Percentiles rank a stretch among this genome's conserved stretches.
phyloP scores from a whole-genome alignment of 129 eudicot species.

The Ambrosia trifida region DNA sequence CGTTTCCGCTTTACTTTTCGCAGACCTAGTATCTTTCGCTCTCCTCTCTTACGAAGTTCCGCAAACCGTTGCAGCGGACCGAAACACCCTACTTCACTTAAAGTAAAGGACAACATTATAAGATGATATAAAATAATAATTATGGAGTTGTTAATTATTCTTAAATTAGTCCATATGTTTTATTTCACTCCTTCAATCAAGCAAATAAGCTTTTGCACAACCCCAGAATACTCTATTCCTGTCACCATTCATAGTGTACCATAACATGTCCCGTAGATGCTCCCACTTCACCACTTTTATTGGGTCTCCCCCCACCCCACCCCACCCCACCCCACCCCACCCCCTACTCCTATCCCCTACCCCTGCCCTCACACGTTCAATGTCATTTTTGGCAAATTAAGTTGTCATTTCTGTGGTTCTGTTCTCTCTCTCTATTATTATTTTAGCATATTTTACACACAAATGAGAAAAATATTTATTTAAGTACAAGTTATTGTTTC shows the following conservation, averaged over 20 bases:
- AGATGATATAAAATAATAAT: too few relatives aligned
- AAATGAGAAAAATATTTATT: constrained; percentile 14
- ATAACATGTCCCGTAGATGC: constrained; percentile 39
- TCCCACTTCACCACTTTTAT: constrained; percentile 33
- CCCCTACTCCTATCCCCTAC: background rate
- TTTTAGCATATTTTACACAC: constrained; percentile 5
- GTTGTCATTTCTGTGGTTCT: background rate
- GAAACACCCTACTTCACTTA: too few relatives aligned
- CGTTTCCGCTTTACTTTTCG: too few relatives aligned
- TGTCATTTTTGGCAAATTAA: background rate
- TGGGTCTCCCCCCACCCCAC: background rate
- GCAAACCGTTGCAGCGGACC: too few relatives aligned
- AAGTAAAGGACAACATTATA: too few relatives aligned
- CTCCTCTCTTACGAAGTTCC: too few relatives aligned
- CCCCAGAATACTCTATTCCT: constrained; percentile 22
- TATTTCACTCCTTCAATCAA: constrained; percentile 24
- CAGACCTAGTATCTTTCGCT: too few relatives aligned
- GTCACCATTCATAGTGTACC: constrained; percentile 30
- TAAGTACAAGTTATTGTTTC: background rate
- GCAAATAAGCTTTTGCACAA: constrained; percentile 32
- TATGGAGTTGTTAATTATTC: constrained; percentile 2
- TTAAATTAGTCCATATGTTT: constrained; percentile 18
- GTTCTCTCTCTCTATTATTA: background rate
- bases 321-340: too few relatives aligned
- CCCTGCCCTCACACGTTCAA: background rate